These are phyloP conservation scores for Thraustochytrium striatum DNA, from an alignment of 352 stramenopile genomes.

Conservation along the genomic window DNA sequence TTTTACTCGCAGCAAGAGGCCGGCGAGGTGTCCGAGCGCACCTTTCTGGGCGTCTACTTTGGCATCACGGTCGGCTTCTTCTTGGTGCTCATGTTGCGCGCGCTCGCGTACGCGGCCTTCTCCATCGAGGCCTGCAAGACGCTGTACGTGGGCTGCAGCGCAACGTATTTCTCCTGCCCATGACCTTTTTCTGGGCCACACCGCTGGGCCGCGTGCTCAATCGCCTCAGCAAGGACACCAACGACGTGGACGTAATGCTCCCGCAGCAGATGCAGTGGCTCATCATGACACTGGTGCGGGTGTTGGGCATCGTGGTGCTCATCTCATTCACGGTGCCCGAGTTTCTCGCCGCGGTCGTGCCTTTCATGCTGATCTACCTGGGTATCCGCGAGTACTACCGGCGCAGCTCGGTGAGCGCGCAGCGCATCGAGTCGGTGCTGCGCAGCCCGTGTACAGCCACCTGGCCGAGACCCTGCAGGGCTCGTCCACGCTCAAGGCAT, in stretches of 20 bases:
- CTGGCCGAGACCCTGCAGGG: constrained; percentile 77
- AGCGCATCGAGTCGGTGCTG: constrained; percentile 90
- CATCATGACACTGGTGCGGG: constrained; percentile 38
- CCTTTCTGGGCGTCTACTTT: constrained; percentile 48
- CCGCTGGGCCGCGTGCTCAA: constrained; percentile 71
- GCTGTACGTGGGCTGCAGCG: constrained; percentile 13
- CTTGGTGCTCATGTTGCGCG: constrained; percentile 8
- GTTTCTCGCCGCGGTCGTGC: constrained; percentile 60
- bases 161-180: constrained; percentile 45
- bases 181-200: constrained; percentile 68
- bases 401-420: constrained; percentile 79
- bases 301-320: constrained; percentile 33
- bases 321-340: constrained; percentile 27
- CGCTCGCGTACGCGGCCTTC: constrained; percentile 11
- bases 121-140: not conserved
- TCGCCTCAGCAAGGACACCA: constrained; percentile 63
- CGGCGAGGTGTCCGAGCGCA: not conserved
- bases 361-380: constrained; percentile 66
- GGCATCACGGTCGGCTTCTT: constrained; percentile 16
- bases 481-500: constrained; percentile 77
- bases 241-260: constrained; percentile 47
- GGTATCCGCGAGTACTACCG: constrained; percentile 66
- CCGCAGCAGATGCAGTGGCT: constrained; percentile 55
- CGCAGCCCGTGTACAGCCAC: constrained; percentile 75
- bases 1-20: constrained; percentile 18